Evolutionary conservation across 2,329 filamentous ascomycete species (phyloP).

Genomic region (Rosellinia necatrix): DNA sequence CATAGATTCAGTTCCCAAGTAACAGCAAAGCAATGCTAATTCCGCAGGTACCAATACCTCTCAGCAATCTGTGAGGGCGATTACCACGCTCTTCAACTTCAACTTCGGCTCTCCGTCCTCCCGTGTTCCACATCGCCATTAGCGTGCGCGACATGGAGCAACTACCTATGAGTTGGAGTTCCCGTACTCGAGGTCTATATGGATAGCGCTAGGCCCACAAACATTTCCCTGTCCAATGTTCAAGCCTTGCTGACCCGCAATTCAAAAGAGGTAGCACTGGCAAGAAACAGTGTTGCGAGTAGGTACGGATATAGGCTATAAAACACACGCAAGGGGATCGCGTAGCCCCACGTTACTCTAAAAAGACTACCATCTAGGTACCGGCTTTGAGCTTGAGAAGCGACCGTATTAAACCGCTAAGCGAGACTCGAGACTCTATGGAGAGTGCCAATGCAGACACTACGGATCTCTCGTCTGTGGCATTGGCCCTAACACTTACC

Average conservation of each 20-base stretch:
- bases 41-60: constrained; percentile 74
- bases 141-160: constrained; percentile 72
- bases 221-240: constrained; percentile 70
- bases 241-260: constrained; percentile 65
- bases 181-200: constrained; percentile 70
- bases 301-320: neutral
- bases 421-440: constrained; percentile 32
- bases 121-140: constrained; percentile 46
- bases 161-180: constrained; percentile 76
- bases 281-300: constrained; percentile 74
- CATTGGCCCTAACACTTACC: constrained; percentile 18
- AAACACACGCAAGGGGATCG: neutral
- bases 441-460: constrained; percentile 13
- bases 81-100: constrained; percentile 63
- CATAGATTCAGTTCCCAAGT: constrained; percentile 73
- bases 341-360: constrained; percentile 54
- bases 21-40: constrained; percentile 70
- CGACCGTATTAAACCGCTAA: constrained; percentile 55
- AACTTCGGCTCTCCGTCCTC: no score
- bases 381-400: constrained; percentile 59
- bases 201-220: constrained; percentile 69
- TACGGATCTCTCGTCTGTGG: constrained; percentile 11
- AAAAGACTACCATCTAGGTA: constrained; percentile 54
- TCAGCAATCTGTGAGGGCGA: constrained; percentile 65
- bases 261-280: constrained; percentile 74